A percentile compares a stretch with the other conserved stretches of the same genome.
Evolutionary conservation across 2,329 filamentous ascomycete species (phyloP).

Genomic region (Fusarium udum): DNA sequence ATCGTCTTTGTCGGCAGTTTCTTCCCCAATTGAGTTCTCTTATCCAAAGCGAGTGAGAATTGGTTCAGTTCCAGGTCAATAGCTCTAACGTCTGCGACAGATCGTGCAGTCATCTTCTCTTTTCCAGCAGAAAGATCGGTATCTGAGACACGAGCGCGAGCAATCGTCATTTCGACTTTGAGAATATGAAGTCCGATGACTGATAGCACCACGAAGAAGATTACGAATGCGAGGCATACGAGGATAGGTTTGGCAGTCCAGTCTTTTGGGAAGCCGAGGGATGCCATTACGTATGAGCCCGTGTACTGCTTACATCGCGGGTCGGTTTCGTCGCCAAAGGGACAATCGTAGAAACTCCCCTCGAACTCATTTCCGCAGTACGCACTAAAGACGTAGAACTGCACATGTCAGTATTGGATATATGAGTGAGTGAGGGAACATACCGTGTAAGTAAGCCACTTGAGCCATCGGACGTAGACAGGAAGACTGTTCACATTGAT

Average conservation of each 20-base stretch:
- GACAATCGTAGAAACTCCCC: constrained; percentile 78
- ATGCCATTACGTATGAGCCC: constrained; percentile 73
- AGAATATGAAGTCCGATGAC: constrained; percentile 70
- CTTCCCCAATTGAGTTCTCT: constrained; percentile 62
- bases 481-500: constrained; percentile 78
- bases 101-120: constrained; percentile 69
- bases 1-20: constrained; percentile 67
- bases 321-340: constrained; percentile 68
- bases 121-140: constrained; percentile 74
- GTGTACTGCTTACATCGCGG: constrained; percentile 75
- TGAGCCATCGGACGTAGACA: constrained; percentile 81
- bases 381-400: constrained; percentile 78
- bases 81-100: constrained; percentile 62
- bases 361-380: constrained; percentile 78
- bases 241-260: constrained; percentile 76
- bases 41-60: constrained; percentile 72
- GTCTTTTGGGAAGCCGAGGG: constrained; percentile 71
- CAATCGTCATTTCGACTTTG: constrained; percentile 75
- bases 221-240: constrained; percentile 67
- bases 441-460: constrained; percentile 71
- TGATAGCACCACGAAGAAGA: constrained; percentile 70
- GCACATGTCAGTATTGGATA: constrained; percentile 20
- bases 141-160: constrained; percentile 66
- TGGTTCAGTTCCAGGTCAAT: constrained; percentile 72
- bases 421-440: constrained; percentile 33